Evolutionary conservation across 306 rosid genomes (phyloP).

Genomic region (barrel medic (Medicago truncatula)): DNA sequence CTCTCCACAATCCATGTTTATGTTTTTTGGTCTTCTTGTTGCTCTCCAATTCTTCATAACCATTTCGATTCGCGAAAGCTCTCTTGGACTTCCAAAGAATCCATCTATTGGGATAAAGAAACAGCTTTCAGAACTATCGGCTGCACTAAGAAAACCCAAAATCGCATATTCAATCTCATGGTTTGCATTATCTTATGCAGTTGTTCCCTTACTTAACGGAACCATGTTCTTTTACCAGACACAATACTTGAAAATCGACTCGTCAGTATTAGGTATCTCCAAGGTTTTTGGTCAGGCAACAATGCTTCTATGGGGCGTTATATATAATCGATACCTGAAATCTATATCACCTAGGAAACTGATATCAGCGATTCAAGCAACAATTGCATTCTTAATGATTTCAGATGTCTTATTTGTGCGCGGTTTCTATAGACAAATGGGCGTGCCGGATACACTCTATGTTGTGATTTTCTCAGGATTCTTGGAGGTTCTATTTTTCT

Average conservation of each 20-base stretch:
- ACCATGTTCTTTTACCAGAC: conserved; percentile 98
- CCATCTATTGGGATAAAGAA: conserved; percentile 62
- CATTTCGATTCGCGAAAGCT: conserved; percentile 59
- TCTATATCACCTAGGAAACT: conserved; percentile 69
- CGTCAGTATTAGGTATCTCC: conserved; percentile 76
- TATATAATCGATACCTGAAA: conserved; percentile 68
- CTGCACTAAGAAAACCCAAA: conserved; percentile 69
- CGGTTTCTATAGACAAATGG: conserved; percentile 71
- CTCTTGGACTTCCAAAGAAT: conserved; percentile 68
- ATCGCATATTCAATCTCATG: conserved; percentile 71
- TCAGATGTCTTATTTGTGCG: conserved; percentile 82
- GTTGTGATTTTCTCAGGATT: conserved; percentile 82
- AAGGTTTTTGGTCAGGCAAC: conserved; percentile 92
- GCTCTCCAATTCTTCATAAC: conserved; percentile 74
- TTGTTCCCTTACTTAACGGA: conserved; percentile 81
- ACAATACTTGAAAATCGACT: conserved; percentile 64
- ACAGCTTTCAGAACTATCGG: conserved; percentile 65
- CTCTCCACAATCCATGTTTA: conserved; percentile 65
- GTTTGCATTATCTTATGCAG: conserved; percentile 88
- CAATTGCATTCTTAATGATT: conserved; percentile 73
- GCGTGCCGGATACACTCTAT: conserved; percentile 69
- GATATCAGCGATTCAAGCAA: conserved; percentile 69
- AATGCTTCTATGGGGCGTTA: conserved; percentile 79
- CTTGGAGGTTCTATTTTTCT: conserved; percentile 72
- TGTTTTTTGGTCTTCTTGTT: conserved; percentile 64